These are phyloP conservation scores for Blastobotrys ciferrii DNA, from an alignment of 1,139 yeast genomes.

Conservation along the genomic window DNA sequence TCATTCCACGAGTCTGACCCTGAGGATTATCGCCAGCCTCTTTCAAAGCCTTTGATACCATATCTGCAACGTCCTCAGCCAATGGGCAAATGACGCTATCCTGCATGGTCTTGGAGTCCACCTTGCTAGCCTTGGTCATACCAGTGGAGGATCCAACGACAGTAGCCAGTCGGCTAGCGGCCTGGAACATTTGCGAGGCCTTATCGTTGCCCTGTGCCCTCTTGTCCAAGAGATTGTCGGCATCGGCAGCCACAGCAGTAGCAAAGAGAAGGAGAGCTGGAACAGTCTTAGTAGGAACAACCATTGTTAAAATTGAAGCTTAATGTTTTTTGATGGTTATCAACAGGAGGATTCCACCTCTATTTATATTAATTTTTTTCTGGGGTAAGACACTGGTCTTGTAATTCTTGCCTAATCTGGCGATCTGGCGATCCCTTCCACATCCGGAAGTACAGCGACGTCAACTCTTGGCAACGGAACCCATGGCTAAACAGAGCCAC, in stretches of 20 bases:
- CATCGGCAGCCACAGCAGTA: neutral
- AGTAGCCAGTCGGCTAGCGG: neutral
- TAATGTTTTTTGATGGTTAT: neutral
- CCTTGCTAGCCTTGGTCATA: neutral
- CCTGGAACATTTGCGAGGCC: neutral
- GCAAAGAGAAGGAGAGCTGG: neutral
- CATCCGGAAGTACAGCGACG: neutral
- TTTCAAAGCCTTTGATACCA: neutral
- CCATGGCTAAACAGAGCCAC: too few species aligned
- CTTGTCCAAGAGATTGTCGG: neutral
- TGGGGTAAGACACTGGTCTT: neutral
- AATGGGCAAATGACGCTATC: slow-evolving; percentile 4
- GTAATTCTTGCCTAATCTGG: neutral
- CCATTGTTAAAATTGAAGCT: neutral
- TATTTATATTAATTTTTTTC: too few species aligned
- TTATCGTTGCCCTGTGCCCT: neutral
- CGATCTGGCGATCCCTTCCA: neutral
- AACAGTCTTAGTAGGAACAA: neutral
- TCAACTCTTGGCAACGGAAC: neutral
- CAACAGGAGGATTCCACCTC: too few species aligned
- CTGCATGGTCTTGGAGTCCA: neutral
- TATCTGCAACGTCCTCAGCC: slow-evolving; percentile 5
- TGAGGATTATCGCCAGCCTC: slow-evolving; percentile 7
- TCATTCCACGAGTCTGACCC: slow-evolving; percentile 1
- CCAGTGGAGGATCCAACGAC: neutral